Base-by-base conservation (phyloP, 768 basidiomycete genomes). In the Rhodotorula toruloides region DNA sequence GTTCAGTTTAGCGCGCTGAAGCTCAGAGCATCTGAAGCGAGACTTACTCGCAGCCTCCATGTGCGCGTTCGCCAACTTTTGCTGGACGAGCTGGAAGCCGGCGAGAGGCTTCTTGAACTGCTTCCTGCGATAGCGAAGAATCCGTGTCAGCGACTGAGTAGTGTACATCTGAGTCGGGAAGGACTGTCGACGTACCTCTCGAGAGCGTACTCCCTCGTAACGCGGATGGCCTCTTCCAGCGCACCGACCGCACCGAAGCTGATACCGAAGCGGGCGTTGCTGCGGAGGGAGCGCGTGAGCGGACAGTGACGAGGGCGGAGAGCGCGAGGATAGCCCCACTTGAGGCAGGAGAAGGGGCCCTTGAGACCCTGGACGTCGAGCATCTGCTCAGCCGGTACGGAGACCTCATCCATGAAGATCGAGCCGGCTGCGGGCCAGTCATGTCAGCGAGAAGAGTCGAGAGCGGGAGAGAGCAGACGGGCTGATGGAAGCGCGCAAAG, bases 171-270 rank as follows among this genome's bases (percentile, higher is more conserved):
- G 16, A 19, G 31, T 16, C 25, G 46, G 13, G 2, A 25, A 62
- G 22, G 34, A 12, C 25, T 11, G 11, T 10, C 17, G 43, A 57
- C 76, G 39, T 47, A 77, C 78, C 93, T 84, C 75, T 96, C 90
- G 40, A 96, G 83, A 16, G 91, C 88, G 76, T 98, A 97, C 17
- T 82, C 82, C 29, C 89, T 84, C 1, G 92, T 84, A 46, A 84
- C 84, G 40, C 82, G 76, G 47, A 97, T 82, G 75, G 91, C 96
- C 73, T 96, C 90, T 77, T 98, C 93, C 34, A 98, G 83, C 4
- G 93, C 88, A 36, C 94, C 94, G 84, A 98, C 93, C 2, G 89
- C 88, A 58, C 93, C 93, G 90, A 91, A 97, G 2, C 89, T 87
- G 54, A 70, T 72, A 21, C 72, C 58, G 36, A 66, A 70, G 13